Base-by-base conservation (phyloP, 2,329 filamentous ascomycete species). In the Cyphellophora attinorum region DNA sequence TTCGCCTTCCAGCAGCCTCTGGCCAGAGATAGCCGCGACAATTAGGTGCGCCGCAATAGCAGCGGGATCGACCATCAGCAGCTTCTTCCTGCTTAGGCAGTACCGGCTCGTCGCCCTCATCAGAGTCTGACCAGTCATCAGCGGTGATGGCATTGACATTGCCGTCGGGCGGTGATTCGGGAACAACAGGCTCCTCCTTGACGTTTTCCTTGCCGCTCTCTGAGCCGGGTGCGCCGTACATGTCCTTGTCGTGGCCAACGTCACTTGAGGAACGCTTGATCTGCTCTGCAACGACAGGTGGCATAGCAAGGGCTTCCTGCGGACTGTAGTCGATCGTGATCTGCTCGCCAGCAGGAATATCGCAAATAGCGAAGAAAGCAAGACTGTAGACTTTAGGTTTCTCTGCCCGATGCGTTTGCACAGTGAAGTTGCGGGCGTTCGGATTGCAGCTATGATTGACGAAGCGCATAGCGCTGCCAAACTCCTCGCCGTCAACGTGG, bases 371-470 rank as follows among this genome's bases (percentile, higher is more conserved):
- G 25, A 68, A 69, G 38, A 68, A 67, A 0, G 64, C 64, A 2
- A 68, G 49, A 18, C 64, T 54, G 33, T 67, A 68, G 2, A 68
- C 49, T 0, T 53, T 50, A 1, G 52, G 38, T 13, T 63, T 57
- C 18, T 56, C 57, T 8, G 15, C 29, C 3, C 29, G 10, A 3
- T 56, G 56, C 0, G 60, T 59, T 1, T 62, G 59, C 0, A 65
- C 63, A 0, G 62, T 51, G 15, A 65, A 55, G 27, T 63, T 60
- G 8, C 57, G 56, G 41, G 61, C 64, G 33, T 68, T 69, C 0
- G 64, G 63, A 13, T 60, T 58, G 48, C 64, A 67, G 1, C 61
- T 65, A 38, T 67, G 64, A 30, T 67, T 67, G 44, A 67, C 64
- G 37, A 66, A 67, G 0, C 64, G 55, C 4, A 61, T 64, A 0